Conservation (phyloP, 495 filamentous ascomycete genomes). For the Talaromyces thailandensis region DNA sequence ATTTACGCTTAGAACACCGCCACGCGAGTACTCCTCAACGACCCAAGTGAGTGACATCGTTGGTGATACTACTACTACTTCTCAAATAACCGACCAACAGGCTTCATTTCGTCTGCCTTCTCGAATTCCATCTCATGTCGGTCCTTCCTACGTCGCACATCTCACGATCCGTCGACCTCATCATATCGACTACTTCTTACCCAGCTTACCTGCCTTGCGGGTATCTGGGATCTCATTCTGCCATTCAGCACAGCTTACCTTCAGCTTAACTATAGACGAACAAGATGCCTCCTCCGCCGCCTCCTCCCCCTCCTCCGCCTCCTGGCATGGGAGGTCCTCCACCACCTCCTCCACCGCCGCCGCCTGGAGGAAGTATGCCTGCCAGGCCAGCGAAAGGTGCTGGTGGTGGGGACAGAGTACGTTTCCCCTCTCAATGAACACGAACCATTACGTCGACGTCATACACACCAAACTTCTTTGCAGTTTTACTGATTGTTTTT, state of each 20-base stretch:
- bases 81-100: neutral
- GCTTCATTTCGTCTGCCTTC: neutral
- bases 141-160: neutral
- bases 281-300: slow-evolving; percentile 59
- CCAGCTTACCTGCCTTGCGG: slow-evolving; percentile 6
- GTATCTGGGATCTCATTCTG: slow-evolving; percentile 7
- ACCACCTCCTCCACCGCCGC: slow-evolving; percentile 60
- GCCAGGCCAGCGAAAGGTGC: slow-evolving; percentile 35
- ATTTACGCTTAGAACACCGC: neutral
- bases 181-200: slow-evolving; percentile 8
- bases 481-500: slow-evolving; percentile 13
- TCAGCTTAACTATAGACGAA: neutral
- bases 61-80: neutral
- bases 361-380: slow-evolving; percentile 43
- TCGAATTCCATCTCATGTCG: neutral
- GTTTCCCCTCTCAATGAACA: slow-evolving; percentile 14
- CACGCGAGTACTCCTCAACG: slow-evolving; percentile 1
- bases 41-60: slow-evolving; percentile 4
- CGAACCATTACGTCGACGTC: neutral
- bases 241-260: neutral
- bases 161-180: neutral
- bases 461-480: slow-evolving; percentile 10
- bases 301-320: slow-evolving; percentile 60
- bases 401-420: slow-evolving; percentile 46
- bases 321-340: slow-evolving; percentile 56